These are phyloP conservation scores for Kluyveromyces aestuarii DNA, from an alignment of 805 yeast genomes.

Conservation along the genomic window DNA sequence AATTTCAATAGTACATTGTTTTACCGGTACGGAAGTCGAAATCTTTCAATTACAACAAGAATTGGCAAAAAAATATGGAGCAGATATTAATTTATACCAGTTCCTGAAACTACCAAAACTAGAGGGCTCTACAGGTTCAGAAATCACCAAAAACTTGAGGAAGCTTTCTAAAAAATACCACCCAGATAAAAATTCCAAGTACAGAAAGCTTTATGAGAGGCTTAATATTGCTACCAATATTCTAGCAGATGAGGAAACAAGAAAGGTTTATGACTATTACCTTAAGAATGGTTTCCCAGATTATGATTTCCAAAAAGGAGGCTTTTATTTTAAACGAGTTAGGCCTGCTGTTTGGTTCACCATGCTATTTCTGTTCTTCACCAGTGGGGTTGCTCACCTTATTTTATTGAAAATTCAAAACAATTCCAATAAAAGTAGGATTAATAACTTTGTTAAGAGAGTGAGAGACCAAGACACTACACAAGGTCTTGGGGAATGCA, in stretches of 20 bases:
- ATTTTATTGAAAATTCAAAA: conserved; percentile 44
- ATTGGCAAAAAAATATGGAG: conserved; percentile 53
- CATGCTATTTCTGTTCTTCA: conserved; percentile 38
- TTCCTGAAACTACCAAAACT: conserved; percentile 43
- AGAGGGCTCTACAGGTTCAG: conserved; percentile 38
- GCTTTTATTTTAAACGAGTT: conserved; percentile 49
- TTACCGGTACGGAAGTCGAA: conserved; percentile 62
- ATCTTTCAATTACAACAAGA: conserved; percentile 65
- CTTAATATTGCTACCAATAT: conserved; percentile 70
- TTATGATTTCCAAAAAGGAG: conserved; percentile 57
- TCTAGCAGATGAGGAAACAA: conserved; percentile 48
- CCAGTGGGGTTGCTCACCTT: conserved; percentile 52
- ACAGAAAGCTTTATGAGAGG: conserved; percentile 53
- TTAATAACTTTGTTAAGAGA: conserved; percentile 41
- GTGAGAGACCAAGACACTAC: conserved; percentile 51
- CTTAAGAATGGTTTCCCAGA: conserved; percentile 77
- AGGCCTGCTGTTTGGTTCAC: conserved; percentile 57
- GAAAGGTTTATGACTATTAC: conserved; percentile 78
- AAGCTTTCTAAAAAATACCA: conserved; percentile 64
- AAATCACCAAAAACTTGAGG: conserved; percentile 59
- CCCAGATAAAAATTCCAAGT: conserved; percentile 66
- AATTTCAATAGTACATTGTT: conserved; percentile 37
- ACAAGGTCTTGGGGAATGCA: conserved; percentile 39
- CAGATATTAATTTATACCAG: conserved; percentile 54
- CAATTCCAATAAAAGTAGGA: conserved; percentile 47